A percentile compares a stretch with the other conserved stretches of the same genome.
These are phyloP conservation scores for Leccinellum rugosiceps DNA, from an alignment of 768 basidiomycete genomes.

Conservation along the genomic window DNA sequence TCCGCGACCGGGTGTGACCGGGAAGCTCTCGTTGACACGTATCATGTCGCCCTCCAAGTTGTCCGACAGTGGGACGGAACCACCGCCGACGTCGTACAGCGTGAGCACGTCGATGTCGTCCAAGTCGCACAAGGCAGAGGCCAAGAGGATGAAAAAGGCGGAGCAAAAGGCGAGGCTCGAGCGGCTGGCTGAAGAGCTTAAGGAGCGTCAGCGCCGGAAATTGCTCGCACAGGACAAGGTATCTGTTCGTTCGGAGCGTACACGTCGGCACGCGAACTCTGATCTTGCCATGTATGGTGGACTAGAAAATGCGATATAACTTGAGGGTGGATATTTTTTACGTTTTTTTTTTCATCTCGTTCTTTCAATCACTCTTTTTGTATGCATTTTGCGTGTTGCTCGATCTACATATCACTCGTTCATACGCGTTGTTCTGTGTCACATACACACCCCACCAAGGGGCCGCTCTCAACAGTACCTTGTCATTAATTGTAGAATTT, in stretches of 20 bases:
- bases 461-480: constrained; percentile 2
- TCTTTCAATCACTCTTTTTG: neutral
- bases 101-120: constrained; percentile 4
- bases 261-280: constrained; percentile 22
- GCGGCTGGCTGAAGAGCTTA: constrained; percentile 44
- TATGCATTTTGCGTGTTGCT: constrained; percentile 14
- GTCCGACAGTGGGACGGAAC: constrained; percentile 4
- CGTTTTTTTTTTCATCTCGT: neutral
- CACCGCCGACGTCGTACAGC: constrained; percentile 18
- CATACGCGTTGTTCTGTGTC: constrained; percentile 10
- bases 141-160: constrained; percentile 42
- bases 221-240: constrained; percentile 27
- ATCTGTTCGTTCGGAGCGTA: constrained; percentile 30
- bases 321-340: neutral
- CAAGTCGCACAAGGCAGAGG: constrained; percentile 37
- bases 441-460: neutral
- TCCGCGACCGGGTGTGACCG: constrained; percentile 10
- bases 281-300: constrained; percentile 33
- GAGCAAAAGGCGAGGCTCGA: constrained; percentile 38
- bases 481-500: constrained; percentile 30
- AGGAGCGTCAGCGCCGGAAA: constrained; percentile 35
- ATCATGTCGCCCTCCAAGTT: constrained; percentile 23
- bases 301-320: constrained; percentile 25
- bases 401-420: constrained; percentile 16
- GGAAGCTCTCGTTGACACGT: constrained; percentile 26